Evolutionary conservation across 2,329 filamentous ascomycete species (phyloP).

Genomic region (Cytospora paraplurivora): DNA sequence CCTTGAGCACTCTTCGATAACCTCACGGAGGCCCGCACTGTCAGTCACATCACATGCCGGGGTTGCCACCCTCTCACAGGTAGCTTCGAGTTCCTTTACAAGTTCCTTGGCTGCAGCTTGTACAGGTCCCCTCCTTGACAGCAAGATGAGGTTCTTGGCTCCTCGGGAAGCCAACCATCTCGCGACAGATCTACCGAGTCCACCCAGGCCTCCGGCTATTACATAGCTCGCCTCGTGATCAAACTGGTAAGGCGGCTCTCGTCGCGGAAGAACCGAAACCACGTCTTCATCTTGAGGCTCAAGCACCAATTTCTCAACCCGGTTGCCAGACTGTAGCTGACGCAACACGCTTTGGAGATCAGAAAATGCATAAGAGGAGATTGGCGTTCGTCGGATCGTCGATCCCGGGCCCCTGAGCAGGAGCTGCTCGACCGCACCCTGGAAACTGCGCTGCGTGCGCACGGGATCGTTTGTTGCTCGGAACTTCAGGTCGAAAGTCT

Average conservation of each 20-base stretch:
- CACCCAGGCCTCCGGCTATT: constrained; percentile 36
- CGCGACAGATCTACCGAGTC: constrained; percentile 31
- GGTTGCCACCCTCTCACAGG: constrained; percentile 22
- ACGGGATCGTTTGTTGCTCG: constrained; percentile 12
- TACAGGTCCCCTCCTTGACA: constrained; percentile 27
- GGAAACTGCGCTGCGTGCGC: constrained; percentile 15
- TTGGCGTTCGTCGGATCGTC: constrained; percentile 2
- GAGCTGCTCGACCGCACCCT: constrained; percentile 17
- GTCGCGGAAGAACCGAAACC: constrained; percentile 29
- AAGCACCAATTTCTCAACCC: constrained; percentile 31
- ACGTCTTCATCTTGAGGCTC: constrained; percentile 29
- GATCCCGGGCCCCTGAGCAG: constrained; percentile 1
- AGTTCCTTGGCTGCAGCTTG: constrained; percentile 15
- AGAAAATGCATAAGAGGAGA: constrained; percentile 16
- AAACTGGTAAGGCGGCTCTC: constrained; percentile 22
- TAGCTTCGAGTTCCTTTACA: constrained; percentile 16
- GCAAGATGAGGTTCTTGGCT: constrained; percentile 30
- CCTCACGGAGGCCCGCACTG: constrained; percentile 8
- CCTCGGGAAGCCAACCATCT: constrained; percentile 29
- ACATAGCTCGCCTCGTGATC: constrained; percentile 31
- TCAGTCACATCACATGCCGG: constrained; percentile 31
- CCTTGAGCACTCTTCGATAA: constrained; percentile 12
- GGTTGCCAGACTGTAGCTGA: constrained; percentile 28
- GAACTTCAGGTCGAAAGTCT: constrained; percentile 19
- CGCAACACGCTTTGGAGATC: constrained; percentile 31